Base-by-base conservation (phyloP, 192 early-diverging fungal genomes). In the Thoreauomyces humboldtii region DNA sequence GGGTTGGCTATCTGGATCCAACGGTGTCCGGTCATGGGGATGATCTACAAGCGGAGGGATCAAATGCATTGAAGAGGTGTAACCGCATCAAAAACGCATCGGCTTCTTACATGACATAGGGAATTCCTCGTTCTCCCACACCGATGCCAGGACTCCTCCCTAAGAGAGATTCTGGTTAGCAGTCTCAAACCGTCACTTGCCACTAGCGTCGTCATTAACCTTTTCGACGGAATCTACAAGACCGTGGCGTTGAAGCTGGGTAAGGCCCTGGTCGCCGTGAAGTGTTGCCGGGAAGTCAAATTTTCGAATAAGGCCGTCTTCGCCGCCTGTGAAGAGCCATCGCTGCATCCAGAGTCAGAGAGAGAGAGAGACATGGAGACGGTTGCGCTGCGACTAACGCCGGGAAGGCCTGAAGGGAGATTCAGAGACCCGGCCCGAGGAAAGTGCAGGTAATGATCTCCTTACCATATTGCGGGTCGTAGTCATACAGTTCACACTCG, bases 271-370 rank as follows among this genome's bases (percentile, higher is more conserved):
- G 50, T 89, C 88, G 6, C 94, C 95, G 66, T 88, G 88, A 63
- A 94, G 81, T 0, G 97, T 87, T 15, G 86, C 85, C 59, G 87
- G 84, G 65, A 96, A 93, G 64, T 99, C 95, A 77, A 87, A 99
- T 67, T 93, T 95, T 28, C 93, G 80, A 46, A 99, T 87, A 72
- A 90, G 95, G 55, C 96, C 97, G 77, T 99, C 97, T 46, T 94
- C 93, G 0, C 75, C 79, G 15, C 81, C 81, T 5, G 77, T 82
- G 48, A 80, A 82, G 29, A 82, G 28, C 81, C 81, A 82, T 59
- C 65, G 35, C 50, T 52, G 32, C 25, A 52, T 52, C 50, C n/a
- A n/a, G n/a, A n/a, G n/a, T n/a, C n/a, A n/a, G n/a, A n/a, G n/a
- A n/a, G n/a, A n/a, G n/a, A n/a, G n/a, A n/a, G n/a, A n/a, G n/a